A percentile compares a stretch with the other conserved stretches of the same genome.
Evolutionary conservation across 2,329 filamentous ascomycete genomes (phyloP).

Genomic region (Hortaea sp.): DNA sequence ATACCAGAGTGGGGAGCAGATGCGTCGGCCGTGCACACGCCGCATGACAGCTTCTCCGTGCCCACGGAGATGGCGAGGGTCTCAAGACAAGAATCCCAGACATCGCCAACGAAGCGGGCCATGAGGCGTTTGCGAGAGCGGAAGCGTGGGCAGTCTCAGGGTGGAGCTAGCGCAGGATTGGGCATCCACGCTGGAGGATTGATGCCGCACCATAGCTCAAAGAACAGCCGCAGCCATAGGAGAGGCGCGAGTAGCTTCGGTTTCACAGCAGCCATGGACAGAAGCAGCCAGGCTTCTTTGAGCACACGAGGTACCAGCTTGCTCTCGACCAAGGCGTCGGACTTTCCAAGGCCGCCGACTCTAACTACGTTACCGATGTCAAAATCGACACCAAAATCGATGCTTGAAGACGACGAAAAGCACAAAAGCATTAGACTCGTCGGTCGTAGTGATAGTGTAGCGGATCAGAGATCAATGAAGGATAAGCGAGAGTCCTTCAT

Average conservation of each 20-base stretch:
- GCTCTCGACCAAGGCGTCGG: conserved; percentile 29
- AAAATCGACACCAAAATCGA: conserved; percentile 15
- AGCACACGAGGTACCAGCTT: conserved; percentile 31
- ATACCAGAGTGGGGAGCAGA: conserved; percentile 30
- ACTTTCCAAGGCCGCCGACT: conserved; percentile 26
- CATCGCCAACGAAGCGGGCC: conserved; percentile 22
- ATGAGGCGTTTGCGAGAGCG: conserved; percentile 23
- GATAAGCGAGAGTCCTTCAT: conserved; percentile 35
- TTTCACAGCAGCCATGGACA: conserved; percentile 18
- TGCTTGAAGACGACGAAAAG: conserved; percentile 20
- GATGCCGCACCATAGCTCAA: conserved; percentile 21
- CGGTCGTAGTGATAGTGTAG: conserved; percentile 24
- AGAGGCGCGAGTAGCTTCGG: conserved; percentile 16
- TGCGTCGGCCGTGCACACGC: conserved; percentile 27
- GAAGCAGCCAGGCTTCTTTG: conserved; percentile 28
- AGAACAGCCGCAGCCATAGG: conserved; percentile 11
- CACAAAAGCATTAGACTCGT: conserved; percentile 32
- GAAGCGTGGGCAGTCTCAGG: neutral
- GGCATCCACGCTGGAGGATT: conserved; percentile 6
- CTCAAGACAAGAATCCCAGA: conserved; percentile 22
- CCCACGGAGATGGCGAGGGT: conserved; percentile 30
- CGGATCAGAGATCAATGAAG: conserved; percentile 28
- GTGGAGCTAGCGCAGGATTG: no score
- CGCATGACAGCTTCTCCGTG: conserved; percentile 35
- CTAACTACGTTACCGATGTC: conserved; percentile 12